Percentiles rank a stretch among this genome's conserved stretches.
Evolutionary conservation across 2,329 filamentous ascomycete genomes (phyloP).

Genomic region (Aspergillus pseudonomiae): DNA sequence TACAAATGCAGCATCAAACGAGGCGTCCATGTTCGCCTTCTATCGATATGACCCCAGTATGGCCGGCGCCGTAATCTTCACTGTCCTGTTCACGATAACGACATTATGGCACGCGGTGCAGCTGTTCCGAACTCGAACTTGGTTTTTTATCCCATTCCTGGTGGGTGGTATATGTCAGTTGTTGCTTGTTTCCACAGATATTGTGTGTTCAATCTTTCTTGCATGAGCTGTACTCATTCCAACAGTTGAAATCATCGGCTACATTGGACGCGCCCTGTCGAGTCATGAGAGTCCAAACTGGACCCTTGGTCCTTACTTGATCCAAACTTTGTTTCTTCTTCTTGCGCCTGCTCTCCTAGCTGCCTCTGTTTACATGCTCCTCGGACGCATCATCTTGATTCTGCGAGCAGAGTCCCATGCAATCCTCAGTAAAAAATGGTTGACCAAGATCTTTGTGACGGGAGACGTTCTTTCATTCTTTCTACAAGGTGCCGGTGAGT

Average conservation of each 20-base stretch:
- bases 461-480: slow-evolving; percentile 40
- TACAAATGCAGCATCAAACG: no score
- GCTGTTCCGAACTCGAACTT: slow-evolving; percentile 20
- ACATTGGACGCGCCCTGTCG: slow-evolving; percentile 27
- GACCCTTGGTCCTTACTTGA: slow-evolving; percentile 30
- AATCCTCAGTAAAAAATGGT: slow-evolving; percentile 36
- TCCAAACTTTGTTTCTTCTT: slow-evolving; percentile 40
- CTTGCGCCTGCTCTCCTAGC: slow-evolving; percentile 22
- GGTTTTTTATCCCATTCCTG: slow-evolving; percentile 44
- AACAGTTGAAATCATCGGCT: slow-evolving; percentile 49
- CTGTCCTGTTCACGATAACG: background rate
- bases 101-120: slow-evolving; percentile 19
- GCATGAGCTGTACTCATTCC: background rate
- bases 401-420: slow-evolving; percentile 36
- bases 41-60: background rate
- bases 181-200: no score
- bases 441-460: slow-evolving; percentile 43
- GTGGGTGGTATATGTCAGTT: slow-evolving; percentile 32
- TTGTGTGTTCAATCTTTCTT: background rate
- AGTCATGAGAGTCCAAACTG: slow-evolving; percentile 11
- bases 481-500: slow-evolving; percentile 31
- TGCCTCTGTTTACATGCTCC: no score
- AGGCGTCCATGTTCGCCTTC: background rate
- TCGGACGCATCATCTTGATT: slow-evolving; percentile 31
- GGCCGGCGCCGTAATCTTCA: background rate